phyloP scores from a whole-genome alignment of 345 rosid genomes.

The Rhodomyrtus tomentosa region DNA sequence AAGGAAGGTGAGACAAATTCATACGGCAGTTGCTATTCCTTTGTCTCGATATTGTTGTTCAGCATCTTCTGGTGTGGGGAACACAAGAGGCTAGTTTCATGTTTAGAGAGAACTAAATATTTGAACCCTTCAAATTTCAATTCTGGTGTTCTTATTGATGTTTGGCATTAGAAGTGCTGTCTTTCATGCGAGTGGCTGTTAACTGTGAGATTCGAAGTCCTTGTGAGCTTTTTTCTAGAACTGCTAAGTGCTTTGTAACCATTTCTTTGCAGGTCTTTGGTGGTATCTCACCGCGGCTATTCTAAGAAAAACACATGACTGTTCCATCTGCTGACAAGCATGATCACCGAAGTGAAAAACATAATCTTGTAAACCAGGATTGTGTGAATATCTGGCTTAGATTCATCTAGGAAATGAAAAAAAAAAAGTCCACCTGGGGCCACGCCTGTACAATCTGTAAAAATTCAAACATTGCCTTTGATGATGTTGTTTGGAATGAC shows the following conservation, averaged over 20 bases:
- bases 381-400: neutral
- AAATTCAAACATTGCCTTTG: slow-evolving; percentile 22
- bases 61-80: neutral
- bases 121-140: neutral
- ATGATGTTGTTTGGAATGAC: slow-evolving; percentile 21
- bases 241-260: neutral
- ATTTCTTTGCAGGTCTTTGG: neutral
- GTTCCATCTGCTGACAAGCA: neutral
- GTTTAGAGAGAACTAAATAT: neutral
- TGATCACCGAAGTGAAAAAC: neutral
- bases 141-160: neutral
- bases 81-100: neutral
- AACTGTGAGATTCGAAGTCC: neutral
- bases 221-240: neutral
- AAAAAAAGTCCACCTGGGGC: slow-evolving; percentile 28
- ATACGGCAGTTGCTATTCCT: neutral
- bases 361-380: neutral
- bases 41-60: neutral
- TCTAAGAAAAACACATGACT: neutral
- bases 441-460: slow-evolving; percentile 14
- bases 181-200: neutral
- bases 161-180: neutral
- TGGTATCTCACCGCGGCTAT: neutral
- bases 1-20: slow-evolving; percentile 43
- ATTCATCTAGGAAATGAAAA: slow-evolving; percentile 30